phyloP scores from a whole-genome alignment of 345 rosid genomes.

The Arabis alpina region DNA sequence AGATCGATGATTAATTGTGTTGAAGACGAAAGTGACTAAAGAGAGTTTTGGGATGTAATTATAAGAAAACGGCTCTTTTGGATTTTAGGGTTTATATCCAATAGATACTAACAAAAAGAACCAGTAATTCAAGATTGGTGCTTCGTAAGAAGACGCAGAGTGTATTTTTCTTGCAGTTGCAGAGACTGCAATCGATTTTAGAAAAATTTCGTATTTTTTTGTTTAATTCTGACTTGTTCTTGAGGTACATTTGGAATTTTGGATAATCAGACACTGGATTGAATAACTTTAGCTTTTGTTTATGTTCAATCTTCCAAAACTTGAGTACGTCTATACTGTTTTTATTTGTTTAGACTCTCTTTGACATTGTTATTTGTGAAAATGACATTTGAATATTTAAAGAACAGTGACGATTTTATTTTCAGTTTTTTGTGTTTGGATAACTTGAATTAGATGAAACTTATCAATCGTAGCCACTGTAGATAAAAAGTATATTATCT shows the following conservation, averaged over 20 bases:
- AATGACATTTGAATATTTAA: neutral
- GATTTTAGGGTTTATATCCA: slow-evolving; percentile 13
- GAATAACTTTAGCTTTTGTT: neutral
- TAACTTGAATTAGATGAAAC: neutral
- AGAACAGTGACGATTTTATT: neutral
- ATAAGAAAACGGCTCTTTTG: slow-evolving; percentile 15
- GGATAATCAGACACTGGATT: slow-evolving; percentile 17
- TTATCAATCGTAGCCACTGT: neutral
- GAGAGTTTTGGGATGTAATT: slow-evolving; percentile 26
- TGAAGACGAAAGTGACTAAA: neutral
- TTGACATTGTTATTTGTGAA: neutral
- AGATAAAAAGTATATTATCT: neutral
- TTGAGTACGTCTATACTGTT: neutral
- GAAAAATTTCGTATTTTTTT: neutral
- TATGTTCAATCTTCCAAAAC: neutral
- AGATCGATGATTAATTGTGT: neutral
- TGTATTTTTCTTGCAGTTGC: neutral
- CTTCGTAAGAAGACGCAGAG: slow-evolving; percentile 16
- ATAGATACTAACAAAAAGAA: slow-evolving; percentile 25
- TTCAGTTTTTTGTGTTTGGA: neutral
- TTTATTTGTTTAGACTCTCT: neutral
- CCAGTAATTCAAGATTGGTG: slow-evolving; percentile 25
- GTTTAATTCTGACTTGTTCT: neutral
- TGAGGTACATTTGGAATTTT: slow-evolving; percentile 17
- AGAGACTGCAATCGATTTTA: neutral